Evolutionary conservation across 2,329 filamentous ascomycete genomes (phyloP), one percentile per base, ranked within the genome.

Genomic region (Aureobasidium sp.): DNA sequence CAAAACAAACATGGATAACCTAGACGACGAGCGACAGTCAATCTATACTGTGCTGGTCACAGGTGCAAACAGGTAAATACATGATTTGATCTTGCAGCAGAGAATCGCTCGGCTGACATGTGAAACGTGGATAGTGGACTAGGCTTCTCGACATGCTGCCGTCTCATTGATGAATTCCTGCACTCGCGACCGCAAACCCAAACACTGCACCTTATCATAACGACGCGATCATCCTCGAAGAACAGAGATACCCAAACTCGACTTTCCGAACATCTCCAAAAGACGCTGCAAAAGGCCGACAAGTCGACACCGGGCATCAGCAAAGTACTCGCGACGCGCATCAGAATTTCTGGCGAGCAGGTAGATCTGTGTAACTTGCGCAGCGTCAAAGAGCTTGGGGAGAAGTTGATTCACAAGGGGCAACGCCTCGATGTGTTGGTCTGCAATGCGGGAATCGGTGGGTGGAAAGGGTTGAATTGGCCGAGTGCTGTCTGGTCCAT

Each of bases 151-250:
- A 92, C 90, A 67, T 89, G 89, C 72, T 85, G 89, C 71, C 89
- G 91, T 64, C 81, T 96, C 62, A 93, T 96, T 68, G 90, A 96
- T 78, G 90, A 96, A 70, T 97, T 96, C 78, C 84, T 96, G 64
- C 78, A 80, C 63, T 84, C 84, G 13, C 86, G 85, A 39, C 84
- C 88, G 34, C 79, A 84, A 53, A 79, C 81, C 34, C 82, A 89
- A 63, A 85, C 88, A 69, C 84, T 97, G 48, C 83, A 90, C 67
- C 81, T 97, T 61, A 85, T 97, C 66, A 86, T 90, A 66, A 96
- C 91, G 6, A 96, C 93, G 0, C 89, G 93, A 66, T 87, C 87
- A 69, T 72, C 80, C 47, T 77, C 79, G 65, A 97, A 97, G 78
- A 88, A 87, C 56, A 81, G 83, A 63, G 87, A 88, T 63, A 94